Evolutionary conservation across 192 early-diverging fungal species (phyloP).

Genomic region (Coemansia sp.): DNA sequence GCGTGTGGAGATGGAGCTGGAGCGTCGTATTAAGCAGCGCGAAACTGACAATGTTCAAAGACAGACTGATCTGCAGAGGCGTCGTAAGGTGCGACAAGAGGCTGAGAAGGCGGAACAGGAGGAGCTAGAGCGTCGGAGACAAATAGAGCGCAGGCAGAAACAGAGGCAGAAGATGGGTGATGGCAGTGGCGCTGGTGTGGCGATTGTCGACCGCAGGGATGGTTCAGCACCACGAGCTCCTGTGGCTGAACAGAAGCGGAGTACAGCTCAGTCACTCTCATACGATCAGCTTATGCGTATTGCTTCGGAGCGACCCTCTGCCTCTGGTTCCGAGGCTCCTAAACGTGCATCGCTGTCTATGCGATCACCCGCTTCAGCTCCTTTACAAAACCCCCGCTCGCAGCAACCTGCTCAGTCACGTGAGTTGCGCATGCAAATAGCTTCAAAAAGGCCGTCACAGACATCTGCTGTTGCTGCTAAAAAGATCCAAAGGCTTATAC

Average conservation of each 20-base stretch:
- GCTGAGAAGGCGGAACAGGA: slow-evolving; percentile 2
- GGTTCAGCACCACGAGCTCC: background rate
- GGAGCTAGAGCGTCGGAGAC: slow-evolving; percentile 4
- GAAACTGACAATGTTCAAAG: slow-evolving; percentile 33
- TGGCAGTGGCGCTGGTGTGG: background rate
- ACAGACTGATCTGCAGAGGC: slow-evolving; percentile 10
- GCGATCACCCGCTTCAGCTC: background rate
- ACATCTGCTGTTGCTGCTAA: background rate
- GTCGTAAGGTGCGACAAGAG: background rate
- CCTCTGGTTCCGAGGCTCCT: background rate
- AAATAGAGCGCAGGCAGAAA: slow-evolving; percentile 5
- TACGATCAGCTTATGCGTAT: slow-evolving; percentile 51
- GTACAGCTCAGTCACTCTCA: slow-evolving; percentile 17
- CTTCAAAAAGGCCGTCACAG: background rate
- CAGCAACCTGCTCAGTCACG: background rate
- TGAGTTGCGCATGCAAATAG: background rate
- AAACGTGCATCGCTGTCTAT: background rate
- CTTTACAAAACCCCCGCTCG: background rate
- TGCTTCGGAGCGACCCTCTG: slow-evolving; percentile 24
- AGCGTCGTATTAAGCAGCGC: slow-evolving; percentile 29
- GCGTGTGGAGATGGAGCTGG: slow-evolving; percentile 20
- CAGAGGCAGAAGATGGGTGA: slow-evolving; percentile 6
- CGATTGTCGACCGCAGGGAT: background rate
- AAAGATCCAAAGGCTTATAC: background rate
- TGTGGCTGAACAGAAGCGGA: slow-evolving; percentile 2